These are phyloP conservation scores for Platanthera guangdongensis DNA, from an alignment of 106 monocot species.

Conservation along the genomic window DNA sequence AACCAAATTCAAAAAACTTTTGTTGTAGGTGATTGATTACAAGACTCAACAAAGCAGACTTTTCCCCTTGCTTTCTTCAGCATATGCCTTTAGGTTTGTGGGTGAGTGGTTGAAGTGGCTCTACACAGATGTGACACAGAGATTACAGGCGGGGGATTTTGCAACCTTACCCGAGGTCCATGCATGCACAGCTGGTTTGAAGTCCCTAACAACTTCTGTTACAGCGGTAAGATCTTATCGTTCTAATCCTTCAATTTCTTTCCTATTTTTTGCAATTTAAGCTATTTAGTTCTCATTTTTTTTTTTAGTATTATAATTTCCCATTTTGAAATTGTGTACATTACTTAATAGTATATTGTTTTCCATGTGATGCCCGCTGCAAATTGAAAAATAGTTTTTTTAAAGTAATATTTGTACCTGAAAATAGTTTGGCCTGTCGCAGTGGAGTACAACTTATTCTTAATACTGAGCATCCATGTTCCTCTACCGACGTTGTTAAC, in stretches of 20 bases:
- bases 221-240: conserved; percentile 57
- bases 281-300: background rate
- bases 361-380: background rate
- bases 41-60: conserved; percentile 97
- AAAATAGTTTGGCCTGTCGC: background rate
- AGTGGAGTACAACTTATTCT: background rate
- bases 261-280: background rate
- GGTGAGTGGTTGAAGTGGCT: conserved; percentile 96
- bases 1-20: background rate
- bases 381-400: background rate
- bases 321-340: background rate
- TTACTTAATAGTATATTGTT: background rate
- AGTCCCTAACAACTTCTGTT: conserved; percentile 76
- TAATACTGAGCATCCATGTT: background rate
- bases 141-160: conserved; percentile 74
- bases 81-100: conserved; percentile 96
- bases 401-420: background rate
- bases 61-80: conserved; percentile 91
- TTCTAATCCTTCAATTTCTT: background rate
- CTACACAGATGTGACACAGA: conserved; percentile 75
- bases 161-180: conserved; percentile 90
- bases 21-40: conserved; percentile 76
- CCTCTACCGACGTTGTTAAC: background rate
- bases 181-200: conserved; percentile 98
- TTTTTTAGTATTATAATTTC: background rate